Evolutionary conservation across 2,329 filamentous ascomycete genomes (phyloP), one percentile per base, ranked within the genome.

Genomic region (Thielaviopsis populi): DNA sequence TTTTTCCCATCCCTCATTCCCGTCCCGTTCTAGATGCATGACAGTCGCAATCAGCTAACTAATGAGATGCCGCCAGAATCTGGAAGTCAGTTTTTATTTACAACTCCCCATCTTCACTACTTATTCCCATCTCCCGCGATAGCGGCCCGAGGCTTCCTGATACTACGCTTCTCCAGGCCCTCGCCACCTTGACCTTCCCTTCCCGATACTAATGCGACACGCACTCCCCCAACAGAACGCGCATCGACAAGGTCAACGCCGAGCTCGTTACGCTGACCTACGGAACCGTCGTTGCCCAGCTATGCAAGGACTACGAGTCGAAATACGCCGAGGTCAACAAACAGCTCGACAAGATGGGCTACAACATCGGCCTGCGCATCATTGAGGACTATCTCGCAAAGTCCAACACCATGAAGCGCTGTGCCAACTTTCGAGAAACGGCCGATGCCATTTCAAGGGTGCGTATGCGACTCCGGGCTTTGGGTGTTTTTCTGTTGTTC

Each of bases 331-430:
- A 97, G 74, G 92, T 99, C 73, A 99, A 99, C 77, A 91, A 92
- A 74, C 94, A 99, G 74, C 82, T 99, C 54, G 94, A 99, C 73
- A 95, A 92, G 77, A 99, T 99, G 94, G 94, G 94, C 63, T 96
- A 97, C 77, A 97, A 97, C 71, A 99, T 99, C 68, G 94, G 94
- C 33, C 80, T 97, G 71, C 88, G 94, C 43, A 77, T 99, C 68
- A 96, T 99, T 69, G 94, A 99, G 70, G 94, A 99, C 75, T 99
- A 96, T 71, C 84, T 99, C 19, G 94, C 94, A 70, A 97, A 96
- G 75, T 94, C 91, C 4, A 92, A 90, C 70, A 90, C 88, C 1
- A 86, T 86, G 82, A 89, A 90, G 69, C 83, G 91, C 68, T 99
- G 94, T 75, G 81, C 84, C 69, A 97, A 94, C 76, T 96, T 99